Conservation (phyloP, 2,329 filamentous ascomycete genomes). For the Trichoderma asperellum region DNA sequence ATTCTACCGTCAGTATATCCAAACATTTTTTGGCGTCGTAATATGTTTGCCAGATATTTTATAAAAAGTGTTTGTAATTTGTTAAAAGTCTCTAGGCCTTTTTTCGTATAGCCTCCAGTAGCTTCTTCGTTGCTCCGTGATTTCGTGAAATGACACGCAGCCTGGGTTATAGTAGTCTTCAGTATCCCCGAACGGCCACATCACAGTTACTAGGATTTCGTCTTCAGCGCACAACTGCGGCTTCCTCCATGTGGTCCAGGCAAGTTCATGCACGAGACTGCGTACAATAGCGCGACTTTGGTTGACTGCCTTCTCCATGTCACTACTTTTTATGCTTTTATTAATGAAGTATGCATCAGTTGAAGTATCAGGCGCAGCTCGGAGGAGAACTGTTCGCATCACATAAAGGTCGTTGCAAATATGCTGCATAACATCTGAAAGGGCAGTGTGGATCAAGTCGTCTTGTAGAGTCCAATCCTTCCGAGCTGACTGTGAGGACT, state of each 20-base stretch:
- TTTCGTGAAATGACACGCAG: slow-evolving; percentile 39
- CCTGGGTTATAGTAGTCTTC: slow-evolving; percentile 55
- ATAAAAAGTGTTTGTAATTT: too few species aligned
- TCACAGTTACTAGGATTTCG: slow-evolving; percentile 64
- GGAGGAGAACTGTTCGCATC: slow-evolving; percentile 33
- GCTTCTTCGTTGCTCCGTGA: slow-evolving; percentile 27
- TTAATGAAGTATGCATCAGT: slow-evolving; percentile 27
- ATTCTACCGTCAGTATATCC: background rate
- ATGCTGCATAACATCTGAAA: slow-evolving; percentile 16
- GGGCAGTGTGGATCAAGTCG: slow-evolving; percentile 26
- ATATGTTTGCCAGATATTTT: too few species aligned
- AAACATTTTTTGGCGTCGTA: background rate
- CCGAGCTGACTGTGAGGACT: background rate
- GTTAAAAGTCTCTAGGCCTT: background rate
- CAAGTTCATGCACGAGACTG: slow-evolving; percentile 52
- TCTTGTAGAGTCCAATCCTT: slow-evolving; percentile 26
- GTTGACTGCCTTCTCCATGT: slow-evolving; percentile 32
- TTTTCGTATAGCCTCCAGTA: slow-evolving; percentile 35
- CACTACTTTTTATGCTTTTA: background rate
- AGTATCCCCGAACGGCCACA: slow-evolving; percentile 62
- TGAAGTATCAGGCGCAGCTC: slow-evolving; percentile 29
- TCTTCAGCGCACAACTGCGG: slow-evolving; percentile 56
- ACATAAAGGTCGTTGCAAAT: slow-evolving; percentile 27
- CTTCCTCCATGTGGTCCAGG: slow-evolving; percentile 64
- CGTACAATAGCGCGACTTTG: slow-evolving; percentile 32